These are phyloP conservation scores for Neonectria magnoliae DNA, from an alignment of 2,329 filamentous ascomycete genomes.

Conservation along the genomic window DNA sequence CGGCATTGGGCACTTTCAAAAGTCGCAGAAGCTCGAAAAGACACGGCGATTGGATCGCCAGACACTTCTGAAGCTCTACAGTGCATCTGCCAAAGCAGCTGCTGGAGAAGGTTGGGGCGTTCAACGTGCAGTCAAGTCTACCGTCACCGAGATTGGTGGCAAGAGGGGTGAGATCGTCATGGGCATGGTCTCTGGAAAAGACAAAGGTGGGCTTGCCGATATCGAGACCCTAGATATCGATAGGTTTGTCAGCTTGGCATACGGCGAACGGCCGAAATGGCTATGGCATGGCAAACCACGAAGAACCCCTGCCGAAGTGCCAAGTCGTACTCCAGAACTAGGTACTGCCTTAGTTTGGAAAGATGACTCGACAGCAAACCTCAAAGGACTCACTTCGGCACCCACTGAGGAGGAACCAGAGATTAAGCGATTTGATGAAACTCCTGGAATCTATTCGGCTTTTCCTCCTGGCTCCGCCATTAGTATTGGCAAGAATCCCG, in stretches of 20 bases:
- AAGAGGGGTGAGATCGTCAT: conserved; percentile 95
- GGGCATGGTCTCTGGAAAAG: conserved; percentile 88
- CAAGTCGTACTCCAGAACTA: conserved; percentile 59
- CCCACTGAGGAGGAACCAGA: conserved; percentile 64
- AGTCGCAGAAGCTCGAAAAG: conserved; percentile 81
- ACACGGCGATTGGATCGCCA: conserved; percentile 83
- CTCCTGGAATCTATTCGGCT: conserved; percentile 54
- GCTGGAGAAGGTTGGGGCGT: conserved; percentile 91
- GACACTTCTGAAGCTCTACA: conserved; percentile 83
- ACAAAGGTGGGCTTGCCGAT: conserved; percentile 90
- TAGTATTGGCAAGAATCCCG: conserved; percentile 58
- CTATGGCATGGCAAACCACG: conserved; percentile 92
- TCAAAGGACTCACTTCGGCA: conserved; percentile 61
- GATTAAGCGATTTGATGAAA: conserved; percentile 57
- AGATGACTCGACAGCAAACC: conserved; percentile 57
- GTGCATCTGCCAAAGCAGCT: conserved; percentile 87
- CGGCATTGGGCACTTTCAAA: conserved; percentile 89
- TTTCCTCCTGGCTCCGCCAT: conserved; percentile 57
- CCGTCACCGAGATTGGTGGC: conserved; percentile 90
- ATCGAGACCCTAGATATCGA: conserved; percentile 93
- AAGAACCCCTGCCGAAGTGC: conserved; percentile 64
- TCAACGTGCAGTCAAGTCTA: conserved; percentile 94
- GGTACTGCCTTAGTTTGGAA: conserved; percentile 63
- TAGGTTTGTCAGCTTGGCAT: conserved; percentile 79
- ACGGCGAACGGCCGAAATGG: conserved; percentile 89